Evolutionary conservation across 1,284 basidiomycete species (phyloP), one percentile per base, ranked within the genome.

Genomic region (Hypsizygus ulmarius): DNA sequence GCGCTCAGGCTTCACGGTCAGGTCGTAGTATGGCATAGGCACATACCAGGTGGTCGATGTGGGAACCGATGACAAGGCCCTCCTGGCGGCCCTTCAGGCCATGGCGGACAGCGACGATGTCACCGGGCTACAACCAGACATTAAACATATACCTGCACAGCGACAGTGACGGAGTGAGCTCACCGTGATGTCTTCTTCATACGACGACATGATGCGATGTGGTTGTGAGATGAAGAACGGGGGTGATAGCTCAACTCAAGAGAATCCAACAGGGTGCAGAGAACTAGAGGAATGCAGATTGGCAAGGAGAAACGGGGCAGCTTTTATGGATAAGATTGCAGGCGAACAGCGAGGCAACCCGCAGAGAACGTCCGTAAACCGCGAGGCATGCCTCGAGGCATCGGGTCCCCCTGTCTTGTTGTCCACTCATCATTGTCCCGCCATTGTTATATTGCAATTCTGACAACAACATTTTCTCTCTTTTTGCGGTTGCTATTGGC

Each of bases 101-200:
- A 59, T 87, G 77, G 59, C 81, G 75, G 60, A 90, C 82, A 43
- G 84, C 73, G 64, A 90, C 87, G 60, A 90, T 77, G 65, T 90
- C 87, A 56, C 88, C 89, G 46, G 84, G 78, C 84, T 87, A 59
- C 9, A 51, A 37, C 35, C 19, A 18, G 9, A 43, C 16, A 14
- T 8, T 51, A 9, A 48, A 33, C 10, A n/a, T 12, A n/a, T n/a
- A n/a, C n/a, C 12, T 32, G 38, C 10, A 12, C 21, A 3, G 9
- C 16, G n/a, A 5, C 12, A 15, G 16, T 11, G 28, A 30, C 7
- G 45, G 19, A 39, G 7, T 6, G 38, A 30, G 51, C 52, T 25
- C 32, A 57, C 55, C 8, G 50, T 40, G 38, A 57, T 59, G 15
- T 59, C 57, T 2, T 52, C 55, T 12, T 50, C 50, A 29, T 43